A percentile compares a stretch with the other conserved stretches of the same genome.
Conservation (phyloP, 2,329 filamentous ascomycete genomes). For the Claviceps sp. region DNA sequence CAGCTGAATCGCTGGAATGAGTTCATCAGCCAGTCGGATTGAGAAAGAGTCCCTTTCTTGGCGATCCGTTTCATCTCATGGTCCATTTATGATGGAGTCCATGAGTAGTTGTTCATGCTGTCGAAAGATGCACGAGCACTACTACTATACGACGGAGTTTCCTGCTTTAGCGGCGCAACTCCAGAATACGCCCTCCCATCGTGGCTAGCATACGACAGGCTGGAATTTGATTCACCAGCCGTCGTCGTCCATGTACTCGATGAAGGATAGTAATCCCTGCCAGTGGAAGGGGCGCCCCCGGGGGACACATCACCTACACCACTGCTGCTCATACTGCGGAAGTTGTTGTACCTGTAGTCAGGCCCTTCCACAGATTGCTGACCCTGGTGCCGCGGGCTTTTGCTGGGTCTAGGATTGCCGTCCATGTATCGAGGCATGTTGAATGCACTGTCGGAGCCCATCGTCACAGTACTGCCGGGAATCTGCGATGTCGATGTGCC, state of each 20-base stretch:
- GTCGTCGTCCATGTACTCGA: constrained; percentile 38
- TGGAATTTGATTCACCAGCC: constrained; percentile 31
- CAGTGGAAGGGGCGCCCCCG: constrained; percentile 14
- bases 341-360: constrained; percentile 44
- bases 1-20: not conserved
- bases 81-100: constrained; percentile 33
- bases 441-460: constrained; percentile 31
- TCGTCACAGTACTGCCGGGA: constrained; percentile 24
- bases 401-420: constrained; percentile 36
- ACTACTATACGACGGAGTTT: constrained; percentile 27
- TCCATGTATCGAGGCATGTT: constrained; percentile 46
- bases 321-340: constrained; percentile 15
- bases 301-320: constrained; percentile 20
- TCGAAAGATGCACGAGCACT: constrained; percentile 31
- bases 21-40: not conserved
- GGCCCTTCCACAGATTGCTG: constrained; percentile 40
- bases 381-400: constrained; percentile 40
- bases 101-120: constrained; percentile 42
- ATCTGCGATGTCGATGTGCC: constrained; percentile 37
- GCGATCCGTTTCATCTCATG: not conserved
- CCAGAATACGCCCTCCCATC: constrained; percentile 20
- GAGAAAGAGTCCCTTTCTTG: not conserved
- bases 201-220: constrained; percentile 30
- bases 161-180: constrained; percentile 18
- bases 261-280: constrained; percentile 41